Conservation (phyloP, 345 rosid species). For the Carallia pectinifolia region DNA sequence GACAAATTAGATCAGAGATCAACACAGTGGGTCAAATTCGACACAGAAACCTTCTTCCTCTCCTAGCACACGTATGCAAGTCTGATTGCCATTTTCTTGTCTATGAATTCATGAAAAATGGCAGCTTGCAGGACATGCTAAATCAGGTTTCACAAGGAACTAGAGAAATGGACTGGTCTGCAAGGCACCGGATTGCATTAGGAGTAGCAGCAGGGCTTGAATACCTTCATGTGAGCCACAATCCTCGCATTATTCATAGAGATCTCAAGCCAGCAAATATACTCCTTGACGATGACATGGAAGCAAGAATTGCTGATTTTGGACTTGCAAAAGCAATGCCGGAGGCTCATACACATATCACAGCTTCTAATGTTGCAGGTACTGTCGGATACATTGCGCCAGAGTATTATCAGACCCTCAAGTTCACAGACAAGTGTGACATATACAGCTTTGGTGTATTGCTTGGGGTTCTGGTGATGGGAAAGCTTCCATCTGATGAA, state of each 20-base stretch:
- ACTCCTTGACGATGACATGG: constrained; percentile 89
- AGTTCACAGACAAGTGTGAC: constrained; percentile 88
- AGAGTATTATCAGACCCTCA: constrained; percentile 80
- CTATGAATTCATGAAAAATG: constrained; percentile 91
- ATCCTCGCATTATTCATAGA: constrained; percentile 70
- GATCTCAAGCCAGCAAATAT: constrained; percentile 91
- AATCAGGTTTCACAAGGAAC: constrained; percentile 44
- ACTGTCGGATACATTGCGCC: constrained; percentile 95
- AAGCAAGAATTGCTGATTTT: constrained; percentile 86
- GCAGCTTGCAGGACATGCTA: constrained; percentile 73
- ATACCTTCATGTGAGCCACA: constrained; percentile 71
- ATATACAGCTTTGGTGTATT: constrained; percentile 82
- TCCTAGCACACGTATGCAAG: constrained; percentile 71
- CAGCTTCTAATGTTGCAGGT: constrained; percentile 68
- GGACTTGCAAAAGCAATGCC: constrained; percentile 84
- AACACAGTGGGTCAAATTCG: constrained; percentile 77
- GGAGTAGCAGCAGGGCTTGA: constrained; percentile 90
- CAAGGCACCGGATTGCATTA: constrained; percentile 65
- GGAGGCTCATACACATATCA: constrained; percentile 60
- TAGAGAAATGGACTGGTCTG: constrained; percentile 59
- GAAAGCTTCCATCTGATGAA: constrained; percentile 84
- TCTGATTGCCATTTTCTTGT: constrained; percentile 78
- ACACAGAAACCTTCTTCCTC: constrained; percentile 74
- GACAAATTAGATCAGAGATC: constrained; percentile 80
- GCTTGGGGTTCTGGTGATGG: constrained; percentile 71